Conservation (phyloP, 768 basidiomycete species). For the Cubamyces sp. region DNA sequence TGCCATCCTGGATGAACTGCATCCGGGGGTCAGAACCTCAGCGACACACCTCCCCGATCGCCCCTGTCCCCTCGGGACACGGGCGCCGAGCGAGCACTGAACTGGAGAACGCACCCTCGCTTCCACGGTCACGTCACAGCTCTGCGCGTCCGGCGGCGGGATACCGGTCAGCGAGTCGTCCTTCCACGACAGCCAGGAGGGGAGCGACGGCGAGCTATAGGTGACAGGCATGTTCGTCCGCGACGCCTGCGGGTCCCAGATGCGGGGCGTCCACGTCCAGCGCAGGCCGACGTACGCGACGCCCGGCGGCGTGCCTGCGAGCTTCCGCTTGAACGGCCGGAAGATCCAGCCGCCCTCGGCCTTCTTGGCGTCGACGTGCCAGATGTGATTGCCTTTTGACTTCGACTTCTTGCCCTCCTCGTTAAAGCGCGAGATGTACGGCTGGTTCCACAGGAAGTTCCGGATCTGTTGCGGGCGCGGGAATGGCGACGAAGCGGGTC, state of each 20-base stretch:
- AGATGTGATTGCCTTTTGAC: slow-evolving; percentile 98
- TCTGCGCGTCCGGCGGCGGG: slow-evolving; percentile 76
- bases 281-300: slow-evolving; percentile 81
- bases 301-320: slow-evolving; percentile 80
- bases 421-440: slow-evolving; percentile 94
- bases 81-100: slow-evolving; percentile 3
- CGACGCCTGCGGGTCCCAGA: slow-evolving; percentile 96
- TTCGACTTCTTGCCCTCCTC: slow-evolving; percentile 99
- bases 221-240: slow-evolving; percentile 77
- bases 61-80: too few relatives aligned
- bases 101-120: slow-evolving; percentile 61
- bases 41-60: slow-evolving; percentile 9
- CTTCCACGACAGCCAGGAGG: slow-evolving; percentile 89
- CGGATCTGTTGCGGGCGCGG: slow-evolving; percentile 59
- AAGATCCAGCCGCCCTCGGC: slow-evolving; percentile 82
- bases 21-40: slow-evolving; percentile 20
- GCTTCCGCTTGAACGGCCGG: slow-evolving; percentile 84
- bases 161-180: slow-evolving; percentile 81
- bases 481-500: slow-evolving; percentile 12
- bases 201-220: slow-evolving; percentile 81
- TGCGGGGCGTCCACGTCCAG: slow-evolving; percentile 90
- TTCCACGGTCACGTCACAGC: slow-evolving; percentile 72
- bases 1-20: slow-evolving; percentile 73
- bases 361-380: slow-evolving; percentile 97
- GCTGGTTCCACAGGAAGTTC: slow-evolving; percentile 95